Evolutionary conservation across 192 early-diverging fungal genomes (phyloP).

Genomic region (Gonapodya sp.): DNA sequence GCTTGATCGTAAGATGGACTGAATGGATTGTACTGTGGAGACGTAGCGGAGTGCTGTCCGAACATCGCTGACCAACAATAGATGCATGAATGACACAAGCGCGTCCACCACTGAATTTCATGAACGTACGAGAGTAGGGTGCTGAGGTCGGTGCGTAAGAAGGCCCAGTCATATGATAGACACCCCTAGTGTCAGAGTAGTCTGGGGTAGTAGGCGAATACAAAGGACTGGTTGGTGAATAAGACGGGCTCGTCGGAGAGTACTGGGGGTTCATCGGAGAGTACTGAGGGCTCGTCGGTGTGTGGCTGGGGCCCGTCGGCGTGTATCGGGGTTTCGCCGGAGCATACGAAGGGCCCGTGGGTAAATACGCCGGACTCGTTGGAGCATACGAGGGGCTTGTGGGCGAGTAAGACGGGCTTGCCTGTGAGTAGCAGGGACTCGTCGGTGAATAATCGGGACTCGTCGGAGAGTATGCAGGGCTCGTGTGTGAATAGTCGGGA

Average conservation of each 20-base stretch:
- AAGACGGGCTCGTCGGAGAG: slow-evolving; percentile 64
- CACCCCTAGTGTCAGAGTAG: no score
- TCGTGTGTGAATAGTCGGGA: slow-evolving; percentile 64
- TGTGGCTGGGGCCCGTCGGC: slow-evolving; percentile 61
- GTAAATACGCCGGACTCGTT: slow-evolving; percentile 64
- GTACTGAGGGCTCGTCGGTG: slow-evolving; percentile 64
- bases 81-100: no score
- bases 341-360: slow-evolving; percentile 56
- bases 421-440: slow-evolving; percentile 51
- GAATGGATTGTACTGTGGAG: no score
- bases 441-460: slow-evolving; percentile 63
- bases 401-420: slow-evolving; percentile 57
- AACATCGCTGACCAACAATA: no score
- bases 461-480: slow-evolving; percentile 71
- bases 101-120: no score
- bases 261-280: slow-evolving; percentile 62
- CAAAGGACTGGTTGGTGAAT: slow-evolving; percentile 68
- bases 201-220: no score
- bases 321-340: slow-evolving; percentile 70
- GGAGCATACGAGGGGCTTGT: slow-evolving; percentile 62
- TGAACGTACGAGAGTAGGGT: no score
- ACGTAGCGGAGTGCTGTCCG: no score
- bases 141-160: no score
- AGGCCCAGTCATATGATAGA: no score
- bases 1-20: no score